phyloP scores from a whole-genome alignment of 2,329 filamentous ascomycete genomes.

The Penicillium paneum region DNA sequence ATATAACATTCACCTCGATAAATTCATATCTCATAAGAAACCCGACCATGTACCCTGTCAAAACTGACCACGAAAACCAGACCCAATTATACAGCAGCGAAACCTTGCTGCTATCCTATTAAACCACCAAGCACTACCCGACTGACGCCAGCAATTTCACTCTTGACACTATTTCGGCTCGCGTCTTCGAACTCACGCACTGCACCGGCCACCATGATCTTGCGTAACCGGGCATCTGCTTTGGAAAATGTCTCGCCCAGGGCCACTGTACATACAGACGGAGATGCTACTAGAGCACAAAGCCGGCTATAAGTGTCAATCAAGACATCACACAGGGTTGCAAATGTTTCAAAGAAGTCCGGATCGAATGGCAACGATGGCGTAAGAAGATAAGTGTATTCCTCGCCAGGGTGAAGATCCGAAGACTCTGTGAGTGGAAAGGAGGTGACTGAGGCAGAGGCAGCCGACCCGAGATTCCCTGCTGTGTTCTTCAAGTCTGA shows the following conservation, averaged over 20 bases:
- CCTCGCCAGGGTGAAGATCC: constrained; percentile 74
- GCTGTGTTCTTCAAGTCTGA: constrained; percentile 48
- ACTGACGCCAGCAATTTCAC: constrained; percentile 78
- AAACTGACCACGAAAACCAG: background rate
- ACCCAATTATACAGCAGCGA: background rate
- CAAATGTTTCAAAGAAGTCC: constrained; percentile 95
- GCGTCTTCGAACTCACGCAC: constrained; percentile 92
- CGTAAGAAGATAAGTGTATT: constrained; percentile 86
- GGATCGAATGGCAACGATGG: constrained; percentile 91
- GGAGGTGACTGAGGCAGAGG: constrained; percentile 38
- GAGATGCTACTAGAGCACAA: constrained; percentile 69
- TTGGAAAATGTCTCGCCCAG: constrained; percentile 87
- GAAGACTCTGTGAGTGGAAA: constrained; percentile 49
- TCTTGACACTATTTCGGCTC: constrained; percentile 70
- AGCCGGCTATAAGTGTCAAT: constrained; percentile 88
- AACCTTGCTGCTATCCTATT: constrained; percentile 50
- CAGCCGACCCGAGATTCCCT: constrained; percentile 39
- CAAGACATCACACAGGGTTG: constrained; percentile 89
- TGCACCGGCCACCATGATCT: constrained; percentile 81
- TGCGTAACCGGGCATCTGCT: constrained; percentile 78
- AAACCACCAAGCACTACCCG: constrained; percentile 86
- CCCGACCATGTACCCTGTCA: background rate
- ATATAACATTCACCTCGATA: constrained; percentile 9
- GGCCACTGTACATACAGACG: constrained; percentile 65
- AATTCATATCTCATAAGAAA: constrained; percentile 3